Evolutionary conservation across 2,329 filamentous ascomycete genomes (phyloP).

Genomic region (Lachnellula arida): DNA sequence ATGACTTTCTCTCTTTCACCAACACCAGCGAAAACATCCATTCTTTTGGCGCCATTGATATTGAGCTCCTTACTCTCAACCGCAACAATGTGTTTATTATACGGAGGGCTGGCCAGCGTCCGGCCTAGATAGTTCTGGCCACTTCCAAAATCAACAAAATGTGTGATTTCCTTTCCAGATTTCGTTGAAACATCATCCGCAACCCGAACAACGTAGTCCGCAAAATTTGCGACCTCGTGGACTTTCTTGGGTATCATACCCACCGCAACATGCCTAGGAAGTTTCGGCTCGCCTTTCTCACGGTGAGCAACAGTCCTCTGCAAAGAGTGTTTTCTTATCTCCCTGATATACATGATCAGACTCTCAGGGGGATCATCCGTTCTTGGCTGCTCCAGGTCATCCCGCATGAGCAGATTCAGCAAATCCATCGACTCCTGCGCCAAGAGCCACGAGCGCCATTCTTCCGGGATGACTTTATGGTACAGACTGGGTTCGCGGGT

Average conservation of each 20-base stretch:
- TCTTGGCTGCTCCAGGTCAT: constrained; percentile 52
- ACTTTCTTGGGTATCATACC: constrained; percentile 97
- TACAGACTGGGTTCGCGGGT: constrained; percentile 82
- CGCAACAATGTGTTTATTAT: constrained; percentile 81
- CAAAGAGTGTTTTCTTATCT: constrained; percentile 66
- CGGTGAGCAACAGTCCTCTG: constrained; percentile 51
- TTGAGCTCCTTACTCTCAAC: constrained; percentile 86
- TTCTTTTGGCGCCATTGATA: constrained; percentile 75
- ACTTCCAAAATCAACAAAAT: constrained; percentile 93
- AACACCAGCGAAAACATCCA: constrained; percentile 78
- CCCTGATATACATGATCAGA: constrained; percentile 66
- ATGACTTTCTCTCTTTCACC: constrained; percentile 67
- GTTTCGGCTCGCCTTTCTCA: constrained; percentile 44
- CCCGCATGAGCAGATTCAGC: constrained; percentile 74
- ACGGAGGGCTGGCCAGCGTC: constrained; percentile 77
- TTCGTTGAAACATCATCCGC: constrained; percentile 53
- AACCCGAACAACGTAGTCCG: constrained; percentile 69
- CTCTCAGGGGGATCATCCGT: constrained; percentile 35
- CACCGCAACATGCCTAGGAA: constrained; percentile 69
- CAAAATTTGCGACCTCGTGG: constrained; percentile 89
- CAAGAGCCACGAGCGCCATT: constrained; percentile 79
- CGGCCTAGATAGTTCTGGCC: constrained; percentile 95
- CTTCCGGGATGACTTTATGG: constrained; percentile 64
- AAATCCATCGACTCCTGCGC: constrained; percentile 67
- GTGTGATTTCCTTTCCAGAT: constrained; percentile 61